Evolutionary conservation across 805 yeast genomes (phyloP).

Genomic region (Metschnikowia bowlesiae): DNA sequence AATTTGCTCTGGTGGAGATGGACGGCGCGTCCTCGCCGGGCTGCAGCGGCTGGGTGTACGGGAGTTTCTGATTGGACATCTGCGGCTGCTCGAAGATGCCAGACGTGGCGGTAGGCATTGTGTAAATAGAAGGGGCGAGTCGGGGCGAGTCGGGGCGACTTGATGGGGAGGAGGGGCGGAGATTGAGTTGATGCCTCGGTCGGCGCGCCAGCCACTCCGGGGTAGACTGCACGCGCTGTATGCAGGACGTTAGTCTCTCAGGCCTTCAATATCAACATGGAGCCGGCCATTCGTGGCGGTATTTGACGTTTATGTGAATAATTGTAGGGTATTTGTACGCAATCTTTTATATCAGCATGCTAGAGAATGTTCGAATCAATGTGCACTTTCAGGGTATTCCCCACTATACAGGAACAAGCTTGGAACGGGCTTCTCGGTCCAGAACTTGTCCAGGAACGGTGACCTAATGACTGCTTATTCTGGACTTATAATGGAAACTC

Average conservation of each 20-base stretch:
- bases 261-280: too few relatives aligned
- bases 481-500: too few relatives aligned
- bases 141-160: neutral
- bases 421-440: too few relatives aligned
- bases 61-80: too few relatives aligned
- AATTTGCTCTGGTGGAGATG: constrained; percentile 25
- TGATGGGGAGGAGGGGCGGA: neutral
- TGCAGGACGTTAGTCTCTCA: neutral
- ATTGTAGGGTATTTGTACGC: neutral
- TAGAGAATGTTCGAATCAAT: neutral
- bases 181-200: constrained; percentile 1
- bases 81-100: neutral
- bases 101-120: constrained; percentile 9
- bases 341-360: neutral
- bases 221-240: neutral
- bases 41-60: neutral
- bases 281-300: too few relatives aligned
- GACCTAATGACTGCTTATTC: too few relatives aligned
- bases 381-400: too few relatives aligned
- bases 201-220: constrained; percentile 2
- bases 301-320: too few relatives aligned
- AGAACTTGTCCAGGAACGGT: too few relatives aligned
- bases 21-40: constrained; percentile 7
- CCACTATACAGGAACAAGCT: too few relatives aligned
- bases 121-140: neutral